Base-by-base conservation (phyloP, 768 basidiomycete genomes). In the Trametes villosa region DNA sequence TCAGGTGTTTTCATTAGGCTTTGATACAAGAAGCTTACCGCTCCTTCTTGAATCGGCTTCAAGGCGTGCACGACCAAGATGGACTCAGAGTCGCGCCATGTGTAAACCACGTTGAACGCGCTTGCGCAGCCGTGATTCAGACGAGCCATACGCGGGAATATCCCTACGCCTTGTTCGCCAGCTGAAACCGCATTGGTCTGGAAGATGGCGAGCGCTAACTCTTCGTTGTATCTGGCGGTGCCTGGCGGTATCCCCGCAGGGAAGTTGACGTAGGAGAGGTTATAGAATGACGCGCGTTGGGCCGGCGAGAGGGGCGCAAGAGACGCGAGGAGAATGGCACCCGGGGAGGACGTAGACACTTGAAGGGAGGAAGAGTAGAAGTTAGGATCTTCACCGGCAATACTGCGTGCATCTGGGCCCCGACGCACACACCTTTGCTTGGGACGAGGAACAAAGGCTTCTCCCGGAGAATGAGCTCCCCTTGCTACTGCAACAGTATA, bases 81-180 rank as follows among this genome's bases (percentile, higher is more conserved):
- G 12, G 72, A 68, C 56, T 85, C 83, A 29, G 74, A 67, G 44
- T 81, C 78, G 50, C 85, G 75, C 83, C 83, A 89, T 0, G 77
- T 77, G 67, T 89, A 89, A 13, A 88, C 83, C 5, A 77, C 78
- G 70, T 88, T 88, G 75, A 90, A 89, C 7, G 85, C 85, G 53
- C 79, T 76, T 4, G 86, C 82, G 67, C 87, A 89, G 0, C 84
- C 87, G 62, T 89, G 88, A 64, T 90, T 90, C 60, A 89, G 64
- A 42, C 87, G 77, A 13, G 86, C 85, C 79, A 84, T 86, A 22
- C 70, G 75, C n/a, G 86, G 86, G 69, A 88, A 89, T n/a, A 90
- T 76, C 0, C 86, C 87, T 3, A 83, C 82, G 20, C 72, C 60
- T 1, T 76, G 72, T 8, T 24, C 29, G 1, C 83, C 85, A 4